Conservation (phyloP, 208 protist species). For the Blastocrithidia nonstop region DNA sequence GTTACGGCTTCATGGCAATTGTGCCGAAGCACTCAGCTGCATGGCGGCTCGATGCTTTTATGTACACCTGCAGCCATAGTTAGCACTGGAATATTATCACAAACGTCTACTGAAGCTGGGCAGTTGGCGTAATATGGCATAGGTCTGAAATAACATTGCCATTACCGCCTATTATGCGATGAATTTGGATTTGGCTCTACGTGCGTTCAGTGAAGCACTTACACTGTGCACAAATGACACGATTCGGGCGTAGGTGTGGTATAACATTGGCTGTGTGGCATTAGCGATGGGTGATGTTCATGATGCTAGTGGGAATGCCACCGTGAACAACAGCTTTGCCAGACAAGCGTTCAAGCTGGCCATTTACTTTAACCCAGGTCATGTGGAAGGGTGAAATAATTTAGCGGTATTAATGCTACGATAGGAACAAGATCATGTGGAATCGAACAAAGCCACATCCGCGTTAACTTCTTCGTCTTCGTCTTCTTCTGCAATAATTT, state of each 20-base stretch:
- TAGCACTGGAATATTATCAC: slow-evolving; percentile 86
- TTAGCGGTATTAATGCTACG: slow-evolving; percentile 87
- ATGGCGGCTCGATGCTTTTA: slow-evolving; percentile 90
- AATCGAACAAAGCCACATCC: no score
- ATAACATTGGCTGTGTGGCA: slow-evolving; percentile 92
- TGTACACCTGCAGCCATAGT: slow-evolving; percentile 85
- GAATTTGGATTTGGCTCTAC: slow-evolving; percentile 88
- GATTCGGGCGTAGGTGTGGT: slow-evolving; percentile 84
- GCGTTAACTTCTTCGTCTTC: no score
- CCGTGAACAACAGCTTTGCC: slow-evolving; percentile 61
- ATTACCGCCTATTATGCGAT: slow-evolving; percentile 89
- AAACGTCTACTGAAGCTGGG: slow-evolving; percentile 92
- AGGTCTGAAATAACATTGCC: slow-evolving; percentile 93
- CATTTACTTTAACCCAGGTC: slow-evolving; percentile 63
- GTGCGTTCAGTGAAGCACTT: slow-evolving; percentile 84
- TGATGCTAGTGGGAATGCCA: no score
- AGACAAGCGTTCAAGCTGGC: slow-evolving; percentile 88
- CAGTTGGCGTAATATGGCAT: slow-evolving; percentile 50
- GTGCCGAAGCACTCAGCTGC: slow-evolving; percentile 90
- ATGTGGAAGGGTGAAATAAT: slow-evolving; percentile 91
- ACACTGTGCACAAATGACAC: slow-evolving; percentile 46
- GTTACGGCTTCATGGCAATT: slow-evolving; percentile 73
- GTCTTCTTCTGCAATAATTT: no score
- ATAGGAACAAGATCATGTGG: slow-evolving; percentile 11
- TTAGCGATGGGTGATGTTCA: slow-evolving; percentile 84